These are phyloP conservation scores for Gymnopilus dilepis DNA, from an alignment of 768 basidiomycete species.

Conservation along the genomic window DNA sequence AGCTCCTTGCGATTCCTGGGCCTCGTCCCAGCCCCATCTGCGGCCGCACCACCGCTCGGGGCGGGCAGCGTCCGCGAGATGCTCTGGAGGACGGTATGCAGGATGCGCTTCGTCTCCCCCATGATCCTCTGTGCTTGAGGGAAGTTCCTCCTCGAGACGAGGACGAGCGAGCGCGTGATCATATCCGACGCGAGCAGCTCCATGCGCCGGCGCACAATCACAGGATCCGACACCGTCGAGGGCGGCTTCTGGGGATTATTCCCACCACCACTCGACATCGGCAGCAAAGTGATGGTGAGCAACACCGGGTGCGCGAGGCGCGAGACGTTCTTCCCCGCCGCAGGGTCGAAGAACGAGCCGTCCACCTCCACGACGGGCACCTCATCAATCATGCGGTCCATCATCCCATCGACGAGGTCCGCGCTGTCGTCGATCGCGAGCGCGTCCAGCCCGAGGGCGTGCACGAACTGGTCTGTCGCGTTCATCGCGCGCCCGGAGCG, in stretches of 20 bases:
- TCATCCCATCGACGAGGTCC: conserved; percentile 88
- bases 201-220: conserved; percentile 93
- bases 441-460: conserved; percentile 82
- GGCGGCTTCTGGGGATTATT: conserved; percentile 45
- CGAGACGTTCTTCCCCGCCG: conserved; percentile 80
- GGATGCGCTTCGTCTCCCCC: conserved; percentile 88
- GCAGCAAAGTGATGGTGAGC: conserved; percentile 91
- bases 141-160: conserved; percentile 91
- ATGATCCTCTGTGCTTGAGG: conserved; percentile 90
- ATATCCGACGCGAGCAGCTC: conserved; percentile 96
- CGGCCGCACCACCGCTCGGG: conserved; percentile 38
- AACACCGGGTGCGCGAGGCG: conserved; percentile 92
- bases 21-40: conserved; percentile 43
- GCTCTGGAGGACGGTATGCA: conserved; percentile 88
- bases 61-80: conserved; percentile 76
- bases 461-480: conserved; percentile 90
- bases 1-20: conserved; percentile 80
- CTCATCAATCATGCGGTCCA: conserved; percentile 97
- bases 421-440: conserved; percentile 72
- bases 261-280: conserved; percentile 49
- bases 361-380: conserved; percentile 96
- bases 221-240: conserved; percentile 71
- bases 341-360: conserved; percentile 93
- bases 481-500: conserved; percentile 58
- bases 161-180: conserved; percentile 92